Evolutionary conservation across 257 asterid species (phyloP), one percentile per base, ranked within the genome.

Genomic region (Echium plantagineum): DNA sequence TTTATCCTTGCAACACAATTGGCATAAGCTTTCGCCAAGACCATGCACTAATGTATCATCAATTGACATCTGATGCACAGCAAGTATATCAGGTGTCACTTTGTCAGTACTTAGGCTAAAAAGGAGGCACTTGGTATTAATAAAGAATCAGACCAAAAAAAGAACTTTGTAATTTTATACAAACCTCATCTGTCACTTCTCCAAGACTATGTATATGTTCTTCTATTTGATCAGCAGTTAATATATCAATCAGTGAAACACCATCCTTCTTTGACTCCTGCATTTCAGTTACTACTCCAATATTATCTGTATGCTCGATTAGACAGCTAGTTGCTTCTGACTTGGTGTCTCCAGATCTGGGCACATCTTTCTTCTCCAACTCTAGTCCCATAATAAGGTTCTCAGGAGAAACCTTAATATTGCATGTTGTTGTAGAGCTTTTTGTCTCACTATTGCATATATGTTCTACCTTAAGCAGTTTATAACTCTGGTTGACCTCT

Each of bases 201-300:
- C 70, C 69, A 77, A 85, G 84, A 72, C 87, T 83, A 58, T 21
- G 13, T 66, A 85, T 69, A 65, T 88, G 94, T 59, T 66, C 75
- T 66, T 71, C 77, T 47, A 88, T 76, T 76, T 85, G 85, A 66
- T 79, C 74, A 4, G 80, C 73, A 30, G 76, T 66, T 80, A 88
- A 83, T 65, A 72, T 78, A 78, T 88, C 96, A 48, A 63, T 66
- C 70, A 81, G 68, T 48, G 96, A 78, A 67, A 83, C 84, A 51
- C 83, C 75, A 18, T 71, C 59, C 52, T 60, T 75, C 67, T 72
- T 72, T 47, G 66, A 42, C 57, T 71, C 77, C 32, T 75, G 75
- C 54, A 56, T 65, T 57, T 56, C 60, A 42, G 67, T 57, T 71
- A 57, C 59, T 21, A 53, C 38, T 48, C 56, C 69, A 70, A 49